phyloP scores from a whole-genome alignment of 306 rosid genomes.

The Acacia confusa region DNA sequence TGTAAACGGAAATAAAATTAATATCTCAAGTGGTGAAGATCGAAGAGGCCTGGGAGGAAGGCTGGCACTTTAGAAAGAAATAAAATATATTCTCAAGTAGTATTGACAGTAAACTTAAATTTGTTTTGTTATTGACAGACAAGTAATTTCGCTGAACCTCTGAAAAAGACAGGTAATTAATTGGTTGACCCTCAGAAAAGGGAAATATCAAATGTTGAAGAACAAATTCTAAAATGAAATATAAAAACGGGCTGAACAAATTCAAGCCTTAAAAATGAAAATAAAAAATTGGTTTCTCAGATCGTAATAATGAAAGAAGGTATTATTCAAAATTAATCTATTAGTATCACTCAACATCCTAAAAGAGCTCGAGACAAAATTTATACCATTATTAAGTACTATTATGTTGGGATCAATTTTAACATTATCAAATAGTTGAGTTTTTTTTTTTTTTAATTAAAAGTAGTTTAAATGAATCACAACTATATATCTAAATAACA shows the following conservation, averaged over 20 bases:
- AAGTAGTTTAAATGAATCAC: neutral
- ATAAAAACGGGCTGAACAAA: neutral
- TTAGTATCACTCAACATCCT: no score
- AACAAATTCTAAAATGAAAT: no score
- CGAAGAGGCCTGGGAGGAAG: neutral
- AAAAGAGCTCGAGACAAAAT: neutral
- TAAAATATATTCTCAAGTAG: neutral
- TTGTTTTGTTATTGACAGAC: neutral
- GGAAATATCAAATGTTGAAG: no score
- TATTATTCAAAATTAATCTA: no score
- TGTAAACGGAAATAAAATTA: neutral
- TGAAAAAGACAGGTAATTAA: no score
- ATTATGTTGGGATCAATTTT: neutral
- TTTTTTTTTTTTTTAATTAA: neutral
- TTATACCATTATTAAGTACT: neutral
- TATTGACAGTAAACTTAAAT: neutral
- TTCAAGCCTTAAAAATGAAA: no score
- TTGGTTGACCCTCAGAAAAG: no score
- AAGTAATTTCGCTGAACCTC: neutral
- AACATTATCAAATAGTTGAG: neutral
- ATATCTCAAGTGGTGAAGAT: neutral
- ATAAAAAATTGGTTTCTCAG: neutral
- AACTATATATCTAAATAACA: neutral
- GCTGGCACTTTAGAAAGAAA: neutral
- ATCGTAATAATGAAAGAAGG: no score